phyloP scores from a whole-genome alignment of 768 basidiomycete genomes.

The Leccinum ochraceum region DNA sequence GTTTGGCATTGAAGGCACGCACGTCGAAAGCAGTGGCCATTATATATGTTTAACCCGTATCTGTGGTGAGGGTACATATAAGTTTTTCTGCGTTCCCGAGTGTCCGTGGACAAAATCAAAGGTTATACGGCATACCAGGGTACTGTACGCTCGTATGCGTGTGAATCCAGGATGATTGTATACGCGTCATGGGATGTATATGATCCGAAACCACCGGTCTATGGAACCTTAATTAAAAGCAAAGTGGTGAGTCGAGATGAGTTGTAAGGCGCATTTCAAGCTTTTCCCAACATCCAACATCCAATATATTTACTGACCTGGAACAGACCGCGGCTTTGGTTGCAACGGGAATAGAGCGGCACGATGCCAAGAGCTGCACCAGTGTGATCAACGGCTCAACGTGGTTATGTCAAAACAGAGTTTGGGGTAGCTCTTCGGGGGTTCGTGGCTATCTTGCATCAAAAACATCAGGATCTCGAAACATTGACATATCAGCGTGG shows the following conservation, averaged over 20 bases:
- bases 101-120: neutral
- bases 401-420: neutral
- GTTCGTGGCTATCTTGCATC: neutral
- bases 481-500: neutral
- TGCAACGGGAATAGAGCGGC: neutral
- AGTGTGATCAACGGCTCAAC: neutral
- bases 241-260: neutral
- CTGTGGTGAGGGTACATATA: neutral
- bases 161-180: neutral
- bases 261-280: neutral
- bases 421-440: neutral
- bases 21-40: neutral
- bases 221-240: neutral
- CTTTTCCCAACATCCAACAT: neutral
- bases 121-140: neutral
- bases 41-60: neutral
- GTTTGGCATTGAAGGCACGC: neutral
- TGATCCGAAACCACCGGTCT: neutral
- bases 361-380: neutral
- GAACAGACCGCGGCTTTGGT: neutral
- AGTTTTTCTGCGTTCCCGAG: neutral
- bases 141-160: neutral
- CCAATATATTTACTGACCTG: neutral
- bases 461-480: neutral
- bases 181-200: neutral